These are phyloP conservation scores for Lomentospora prolificans DNA, from an alignment of 2,329 filamentous ascomycete species.

Conservation along the genomic window DNA sequence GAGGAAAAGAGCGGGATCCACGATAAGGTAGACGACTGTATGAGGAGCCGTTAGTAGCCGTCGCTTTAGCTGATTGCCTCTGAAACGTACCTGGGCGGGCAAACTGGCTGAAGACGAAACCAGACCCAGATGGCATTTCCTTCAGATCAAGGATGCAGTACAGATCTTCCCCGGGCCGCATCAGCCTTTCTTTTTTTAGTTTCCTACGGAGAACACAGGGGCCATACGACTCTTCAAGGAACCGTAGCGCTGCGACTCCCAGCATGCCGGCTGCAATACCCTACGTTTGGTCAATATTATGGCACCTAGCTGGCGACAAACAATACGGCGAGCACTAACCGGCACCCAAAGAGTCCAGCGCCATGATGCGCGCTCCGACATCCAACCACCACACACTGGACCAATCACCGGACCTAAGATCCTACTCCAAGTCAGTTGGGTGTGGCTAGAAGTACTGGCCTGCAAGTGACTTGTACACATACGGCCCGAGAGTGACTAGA, in stretches of 20 bases:
- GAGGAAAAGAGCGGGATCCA: conserved; percentile 3
- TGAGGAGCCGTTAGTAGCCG: no score
- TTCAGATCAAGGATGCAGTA: background rate
- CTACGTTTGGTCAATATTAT: no score
- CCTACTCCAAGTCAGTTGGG: no score
- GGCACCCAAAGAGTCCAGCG: conserved; percentile 9
- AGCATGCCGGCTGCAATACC: background rate
- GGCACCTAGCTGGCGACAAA: background rate
- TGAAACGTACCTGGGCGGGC: background rate
- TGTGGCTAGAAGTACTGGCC: no score
- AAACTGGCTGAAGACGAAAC: background rate
- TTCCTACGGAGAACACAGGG: conserved; percentile 1
- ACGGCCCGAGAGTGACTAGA: background rate
- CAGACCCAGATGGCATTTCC: background rate
- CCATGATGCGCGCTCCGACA: conserved; percentile 7
- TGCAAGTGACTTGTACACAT: no score
- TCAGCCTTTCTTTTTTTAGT: background rate
- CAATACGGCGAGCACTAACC: background rate
- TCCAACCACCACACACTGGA: conserved; percentile 8
- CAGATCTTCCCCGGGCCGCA: background rate
- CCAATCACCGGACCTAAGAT: conserved; percentile 7
- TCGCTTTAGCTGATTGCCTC: no score
- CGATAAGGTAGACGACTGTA: background rate
- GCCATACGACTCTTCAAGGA: conserved; percentile 3
- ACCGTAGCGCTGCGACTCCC: background rate